Evolutionary conservation across 2,329 filamentous ascomycete genomes (phyloP).

Genomic region (Aspergillus brunneoviolaceus): DNA sequence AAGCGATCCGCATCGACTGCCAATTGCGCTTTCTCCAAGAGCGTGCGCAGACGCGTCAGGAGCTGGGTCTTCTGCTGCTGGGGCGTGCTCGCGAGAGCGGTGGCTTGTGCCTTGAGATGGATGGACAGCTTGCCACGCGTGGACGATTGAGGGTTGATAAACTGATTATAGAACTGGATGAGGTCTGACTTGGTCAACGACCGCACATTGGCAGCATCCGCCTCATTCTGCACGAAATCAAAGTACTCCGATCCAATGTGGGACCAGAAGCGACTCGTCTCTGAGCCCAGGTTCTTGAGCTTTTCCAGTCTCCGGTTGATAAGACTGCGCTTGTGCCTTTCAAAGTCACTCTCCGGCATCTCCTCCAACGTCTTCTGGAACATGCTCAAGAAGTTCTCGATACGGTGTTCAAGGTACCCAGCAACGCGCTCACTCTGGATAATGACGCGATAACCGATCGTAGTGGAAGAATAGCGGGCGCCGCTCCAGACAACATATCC

Average conservation of each 20-base stretch:
- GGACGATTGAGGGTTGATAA: constrained; percentile 72
- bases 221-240: constrained; percentile 80
- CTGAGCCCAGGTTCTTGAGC: constrained; percentile 84
- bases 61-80: constrained; percentile 49
- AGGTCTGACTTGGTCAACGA: constrained; percentile 76
- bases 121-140: constrained; percentile 79
- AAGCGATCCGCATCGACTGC: constrained; percentile 44
- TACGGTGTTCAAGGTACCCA: constrained; percentile 79
- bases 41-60: constrained; percentile 44
- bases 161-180: constrained; percentile 72
- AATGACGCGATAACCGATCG: constrained; percentile 81
- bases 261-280: constrained; percentile 78
- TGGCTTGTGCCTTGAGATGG: constrained; percentile 74
- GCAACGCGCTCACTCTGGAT: constrained; percentile 90
- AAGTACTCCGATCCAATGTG: constrained; percentile 84
- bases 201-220: constrained; percentile 74
- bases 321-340: constrained; percentile 85
- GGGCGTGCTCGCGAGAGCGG: constrained; percentile 40
- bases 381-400: constrained; percentile 75
- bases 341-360: constrained; percentile 83
- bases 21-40: constrained; percentile 51
- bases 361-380: constrained; percentile 66
- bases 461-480: constrained; percentile 68
- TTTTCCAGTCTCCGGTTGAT: constrained; percentile 87
- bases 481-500: constrained; percentile 95